Evolutionary conservation across 371 early-diverging fungal genomes (phyloP), one percentile per base, ranked within the genome.

Genomic region (Mortierella sp.): DNA sequence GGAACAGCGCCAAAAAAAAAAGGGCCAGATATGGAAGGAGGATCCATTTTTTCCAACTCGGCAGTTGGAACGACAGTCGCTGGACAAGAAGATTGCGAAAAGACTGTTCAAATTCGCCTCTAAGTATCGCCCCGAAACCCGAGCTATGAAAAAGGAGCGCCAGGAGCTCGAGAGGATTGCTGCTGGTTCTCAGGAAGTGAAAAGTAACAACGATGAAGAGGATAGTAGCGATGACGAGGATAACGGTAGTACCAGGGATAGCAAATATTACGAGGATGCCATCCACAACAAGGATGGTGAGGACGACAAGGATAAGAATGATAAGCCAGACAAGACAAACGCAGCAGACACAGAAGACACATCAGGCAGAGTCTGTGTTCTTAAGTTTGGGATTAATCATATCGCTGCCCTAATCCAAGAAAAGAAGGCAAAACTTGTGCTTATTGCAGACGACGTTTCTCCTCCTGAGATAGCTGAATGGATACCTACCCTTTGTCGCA

Each of bases 311-410:
- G 10, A 43, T 20, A 18, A 26, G 11, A 12, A 55, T 3, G 28
- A 12, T 26, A 28, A 22, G n/a, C 16, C 26, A 1, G 3, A 26
- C 28, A 12, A 55, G 10, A 12, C 55, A 26, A 26, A 55, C 8
- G 26, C 10, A n/a, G 18, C 51, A 22, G n/a, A 51, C 28, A 12
- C 28, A 26, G 14, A 6, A 22, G 18, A 55, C 16, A 55, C 4
- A 5, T 10, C 22, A 55, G 28, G 55, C 45, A 98, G 98, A 94
- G 97, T 98, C 55, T 84, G 92, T 65, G 86, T 96, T 65, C 92
- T 98, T 90, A 98, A 98, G 93, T 95, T 94, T 89, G 99, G 99
- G 85, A 93, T 99, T 85, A 98, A 98, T 93, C 99, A 99, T 91
- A 93, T 99, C 83, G 96, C 96, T 64, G 94, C 95, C 64, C 89